These are phyloP conservation scores for Actinomucor elegans DNA, from an alignment of 371 early-diverging fungal species.

Conservation along the genomic window DNA sequence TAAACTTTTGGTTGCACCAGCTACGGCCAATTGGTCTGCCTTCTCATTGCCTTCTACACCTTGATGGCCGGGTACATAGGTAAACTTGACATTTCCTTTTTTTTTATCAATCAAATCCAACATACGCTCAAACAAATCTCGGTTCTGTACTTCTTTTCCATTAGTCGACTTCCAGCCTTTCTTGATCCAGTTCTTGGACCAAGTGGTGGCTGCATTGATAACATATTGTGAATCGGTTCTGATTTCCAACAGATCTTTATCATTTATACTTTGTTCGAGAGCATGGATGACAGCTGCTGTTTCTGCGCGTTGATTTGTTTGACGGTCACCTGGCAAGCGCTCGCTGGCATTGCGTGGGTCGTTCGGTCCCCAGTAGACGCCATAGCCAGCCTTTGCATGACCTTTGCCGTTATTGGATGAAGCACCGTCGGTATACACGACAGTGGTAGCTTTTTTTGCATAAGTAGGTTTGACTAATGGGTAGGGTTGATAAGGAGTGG, in stretches of 20 bases:
- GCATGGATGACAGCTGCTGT: slow-evolving; percentile 73
- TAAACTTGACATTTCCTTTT: slow-evolving; percentile 40
- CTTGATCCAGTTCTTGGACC: slow-evolving; percentile 71
- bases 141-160: slow-evolving; percentile 65
- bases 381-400: slow-evolving; percentile 73
- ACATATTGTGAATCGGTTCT: slow-evolving; percentile 76
- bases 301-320: slow-evolving; percentile 91
- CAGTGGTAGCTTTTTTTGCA: not conserved
- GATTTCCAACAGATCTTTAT: slow-evolving; percentile 42
- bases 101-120: slow-evolving; percentile 37
- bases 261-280: slow-evolving; percentile 47
- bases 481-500: not conserved
- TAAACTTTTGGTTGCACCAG: slow-evolving; percentile 43
- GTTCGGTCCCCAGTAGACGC: slow-evolving; percentile 77
- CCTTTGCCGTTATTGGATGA: slow-evolving; percentile 64
- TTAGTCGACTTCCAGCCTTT: slow-evolving; percentile 59
- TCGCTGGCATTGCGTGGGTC: slow-evolving; percentile 78
- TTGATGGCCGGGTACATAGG: slow-evolving; percentile 64
- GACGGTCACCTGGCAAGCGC: slow-evolving; percentile 56
- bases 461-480: not conserved
- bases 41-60: slow-evolving; percentile 74
- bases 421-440: slow-evolving; percentile 83
- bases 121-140: slow-evolving; percentile 68
- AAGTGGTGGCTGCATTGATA: slow-evolving; percentile 60
- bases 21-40: slow-evolving; percentile 70